These are phyloP conservation scores for Tubosaeta sp. DNA, from an alignment of 768 basidiomycete genomes.

Conservation along the genomic window DNA sequence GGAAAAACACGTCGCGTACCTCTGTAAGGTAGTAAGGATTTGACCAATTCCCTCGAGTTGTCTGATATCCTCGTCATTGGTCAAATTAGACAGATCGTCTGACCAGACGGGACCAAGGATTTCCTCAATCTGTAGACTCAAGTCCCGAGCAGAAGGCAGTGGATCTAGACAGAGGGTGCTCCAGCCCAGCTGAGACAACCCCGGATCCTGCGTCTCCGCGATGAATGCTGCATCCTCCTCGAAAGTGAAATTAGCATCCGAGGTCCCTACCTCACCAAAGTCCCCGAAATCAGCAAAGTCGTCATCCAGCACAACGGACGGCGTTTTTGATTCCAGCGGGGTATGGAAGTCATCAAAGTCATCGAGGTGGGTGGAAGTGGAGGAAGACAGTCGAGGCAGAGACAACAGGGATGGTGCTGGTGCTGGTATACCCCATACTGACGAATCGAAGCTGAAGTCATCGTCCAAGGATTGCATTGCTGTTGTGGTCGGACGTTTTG, in stretches of 20 bases:
- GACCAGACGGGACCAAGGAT: conserved; percentile 68
- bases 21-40: conserved; percentile 68
- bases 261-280: conserved; percentile 62
- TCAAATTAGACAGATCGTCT: conserved; percentile 44
- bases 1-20: conserved; percentile 41
- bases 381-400: conserved; percentile 19
- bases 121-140: conserved; percentile 60
- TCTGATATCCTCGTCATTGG: conserved; percentile 70
- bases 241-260: conserved; percentile 37
- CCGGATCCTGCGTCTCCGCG: conserved; percentile 27
- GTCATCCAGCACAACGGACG: conserved; percentile 47
- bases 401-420: conserved; percentile 29
- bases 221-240: conserved; percentile 24
- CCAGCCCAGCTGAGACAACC: conserved; percentile 49
- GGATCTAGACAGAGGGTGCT: conserved; percentile 62
- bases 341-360: conserved; percentile 51
- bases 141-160: conserved; percentile 49
- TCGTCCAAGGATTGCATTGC: conserved; percentile 53
- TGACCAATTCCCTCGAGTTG: conserved; percentile 80
- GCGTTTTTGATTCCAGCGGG: conserved; percentile 44
- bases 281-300: conserved; percentile 89
- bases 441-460: conserved; percentile 66
- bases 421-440: conserved; percentile 63
- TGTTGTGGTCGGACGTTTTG: too few species aligned
- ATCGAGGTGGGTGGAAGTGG: conserved; percentile 36